Base-by-base conservation (phyloP, 2,329 filamentous ascomycete genomes). In the Biscogniauxia mediterranea region DNA sequence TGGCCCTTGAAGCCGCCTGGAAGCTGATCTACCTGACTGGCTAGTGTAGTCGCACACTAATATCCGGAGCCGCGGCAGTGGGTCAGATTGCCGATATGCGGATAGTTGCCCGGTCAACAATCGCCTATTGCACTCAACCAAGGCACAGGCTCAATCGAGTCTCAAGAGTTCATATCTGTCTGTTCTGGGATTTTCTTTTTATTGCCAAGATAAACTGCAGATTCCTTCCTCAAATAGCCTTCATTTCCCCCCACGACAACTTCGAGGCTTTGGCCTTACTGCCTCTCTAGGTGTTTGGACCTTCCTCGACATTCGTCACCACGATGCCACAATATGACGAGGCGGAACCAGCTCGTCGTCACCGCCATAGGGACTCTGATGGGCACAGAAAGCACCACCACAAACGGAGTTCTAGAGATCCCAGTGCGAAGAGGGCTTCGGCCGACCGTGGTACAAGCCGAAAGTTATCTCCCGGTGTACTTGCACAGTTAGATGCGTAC, bases 401-500 rank as follows among this genome's bases (percentile, higher is more conserved):
- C 56, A 77, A 69, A 55, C 64, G 73, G 42, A 72, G 69, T 57
- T 74, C 77, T 7, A 68, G 72, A 58, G 72, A 70, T 3, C 71
- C 68, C 59, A 67, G 69, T 52, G 62, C 75, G 17, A 70, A 68
- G 52, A 70, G 74, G n/a, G 68, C 74, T 2, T 69, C 65, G 2
- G 71, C 75, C 0, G 77, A 79, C 11, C 67, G 68, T 32, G 66
- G 66, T 19, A 56, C 67, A 5, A 68, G 68, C 5, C 73, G 70
- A 46, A 61, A 71, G 5, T 71, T 83, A 25, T 83, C 81, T 4
- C 72, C 77, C 2, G 84, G 86, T 67, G 86, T 89, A 5, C 75
- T 93, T 55, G 88, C 87, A 13, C 85, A 87, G 69, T 75, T 93
- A 54, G 83, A 92, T 68, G 80, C 85, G 55, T 77, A 84, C 58